Evolutionary conservation across 345 rosid species (phyloP).

Genomic region (Populus pruinosa): DNA sequence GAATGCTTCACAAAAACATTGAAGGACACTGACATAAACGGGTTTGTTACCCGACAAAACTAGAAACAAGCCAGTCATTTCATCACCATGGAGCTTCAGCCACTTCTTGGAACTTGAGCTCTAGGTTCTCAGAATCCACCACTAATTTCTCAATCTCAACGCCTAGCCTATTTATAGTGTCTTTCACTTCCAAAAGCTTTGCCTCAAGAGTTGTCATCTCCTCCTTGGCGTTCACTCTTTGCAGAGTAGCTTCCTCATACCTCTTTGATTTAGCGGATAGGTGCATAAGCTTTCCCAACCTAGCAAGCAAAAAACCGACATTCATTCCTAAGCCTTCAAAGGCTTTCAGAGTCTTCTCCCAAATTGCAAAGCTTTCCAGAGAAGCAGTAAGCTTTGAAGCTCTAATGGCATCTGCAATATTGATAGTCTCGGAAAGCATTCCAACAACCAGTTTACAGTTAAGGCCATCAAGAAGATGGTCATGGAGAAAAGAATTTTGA

Average conservation of each 20-base stretch:
- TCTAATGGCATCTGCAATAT: conserved; percentile 42
- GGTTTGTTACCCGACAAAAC: neutral
- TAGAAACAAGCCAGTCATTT: neutral
- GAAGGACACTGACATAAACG: neutral
- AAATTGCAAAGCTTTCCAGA: conserved; percentile 13
- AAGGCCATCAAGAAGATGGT: conserved; percentile 30
- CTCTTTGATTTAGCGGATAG: conserved; percentile 25
- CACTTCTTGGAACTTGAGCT: conserved; percentile 23
- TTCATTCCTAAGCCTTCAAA: conserved; percentile 38
- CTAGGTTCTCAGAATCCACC: neutral
- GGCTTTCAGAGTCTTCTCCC: conserved; percentile 36
- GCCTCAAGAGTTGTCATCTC: conserved; percentile 21
- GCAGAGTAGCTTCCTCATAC: conserved; percentile 17
- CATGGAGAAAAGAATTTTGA: conserved; percentile 37
- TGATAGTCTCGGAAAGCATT: conserved; percentile 22
- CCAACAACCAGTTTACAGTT: conserved; percentile 28
- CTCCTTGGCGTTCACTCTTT: conserved; percentile 10
- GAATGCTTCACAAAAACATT: too few relatives aligned
- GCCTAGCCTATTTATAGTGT: conserved; percentile 15
- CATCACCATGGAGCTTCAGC: conserved; percentile 31
- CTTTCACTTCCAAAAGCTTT: conserved; percentile 20
- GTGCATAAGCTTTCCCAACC: conserved; percentile 24
- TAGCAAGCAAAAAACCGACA: conserved; percentile 24
- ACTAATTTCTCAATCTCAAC: conserved; percentile 13
- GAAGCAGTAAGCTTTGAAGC: conserved; percentile 28